Base-by-base conservation (phyloP, 345 rosid species). In the Salix purpurea region DNA sequence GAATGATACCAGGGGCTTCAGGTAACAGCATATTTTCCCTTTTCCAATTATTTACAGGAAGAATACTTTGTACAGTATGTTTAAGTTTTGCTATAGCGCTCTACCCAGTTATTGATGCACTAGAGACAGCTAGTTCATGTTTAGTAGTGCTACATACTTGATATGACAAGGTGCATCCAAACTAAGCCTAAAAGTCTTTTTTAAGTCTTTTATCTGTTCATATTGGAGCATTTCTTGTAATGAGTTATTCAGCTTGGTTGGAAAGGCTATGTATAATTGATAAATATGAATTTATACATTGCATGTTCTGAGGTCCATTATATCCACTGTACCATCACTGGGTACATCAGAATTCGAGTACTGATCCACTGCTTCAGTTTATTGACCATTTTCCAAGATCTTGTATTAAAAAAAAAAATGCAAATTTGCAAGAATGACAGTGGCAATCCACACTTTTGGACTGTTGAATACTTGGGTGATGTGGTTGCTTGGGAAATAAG, bases 1-100 rank as follows among this genome's bases (percentile, higher is more conserved):
- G 89, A 94, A 92, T 19, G 98, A 89, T 30, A 94, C 98, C 44
- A 87, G 98, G 54, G 99, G 99, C 70, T 96, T 96, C 85, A 94
- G 98, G 99, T 96, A 88, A 77, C 68, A 7, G 32, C 48, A 69
- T 64, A 11, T 65, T 44, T 64, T 70, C 28, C 71, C 28, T 11
- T 61, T 24, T 70, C 34, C 7, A 56, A 50, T 28, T 65, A 26
- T 42, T 46, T 37, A 48, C 28, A 11, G 5, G 32, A 67, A 46
- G 32, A 58, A 37, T 2, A 34, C 69, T 66, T 9, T 66, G 7
- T 66, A 7, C 69, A 30, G 69, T 2, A 30, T 34, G 36, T 65
- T 14, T 14, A 64, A 10, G 69, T 65, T 65, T 65, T 65, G 39
- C 14, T 65, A 14, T 30, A 65, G 67, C 6, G 14, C 67, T 14